Evolutionary conservation across 2,329 filamentous ascomycete species (phyloP).

Genomic region (Fusarium coicis): DNA sequence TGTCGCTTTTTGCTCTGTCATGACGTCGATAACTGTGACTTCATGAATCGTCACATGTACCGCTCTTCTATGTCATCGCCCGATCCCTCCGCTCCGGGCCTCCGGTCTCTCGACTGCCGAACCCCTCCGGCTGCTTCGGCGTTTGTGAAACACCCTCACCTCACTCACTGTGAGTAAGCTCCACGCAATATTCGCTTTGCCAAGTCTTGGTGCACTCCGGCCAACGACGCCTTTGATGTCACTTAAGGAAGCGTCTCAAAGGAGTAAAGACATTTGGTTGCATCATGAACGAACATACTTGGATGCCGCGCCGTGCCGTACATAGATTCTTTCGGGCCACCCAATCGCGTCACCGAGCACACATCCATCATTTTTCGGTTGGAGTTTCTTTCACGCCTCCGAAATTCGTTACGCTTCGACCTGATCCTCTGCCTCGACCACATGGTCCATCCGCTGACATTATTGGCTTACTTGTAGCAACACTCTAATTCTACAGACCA

Average conservation of each 20-base stretch:
- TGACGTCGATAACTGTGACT: conserved; percentile 21
- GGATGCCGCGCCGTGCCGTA: conserved; percentile 1
- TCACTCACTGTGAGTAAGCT: conserved; percentile 4
- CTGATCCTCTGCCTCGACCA: conserved; percentile 40
- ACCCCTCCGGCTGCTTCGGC: conserved; percentile 11
- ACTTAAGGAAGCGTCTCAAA: neutral
- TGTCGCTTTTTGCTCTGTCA: conserved; percentile 8
- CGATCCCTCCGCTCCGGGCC: conserved; percentile 28
- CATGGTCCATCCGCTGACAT: conserved; percentile 33
- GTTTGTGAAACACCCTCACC: neutral
- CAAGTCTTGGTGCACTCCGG: neutral
- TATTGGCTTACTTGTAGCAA: conserved; percentile 34
- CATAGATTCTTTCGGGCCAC: conserved; percentile 11
- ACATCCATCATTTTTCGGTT: conserved; percentile 15
- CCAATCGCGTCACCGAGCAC: conserved; percentile 19
- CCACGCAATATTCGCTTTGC: neutral
- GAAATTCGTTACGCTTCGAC: conserved; percentile 9
- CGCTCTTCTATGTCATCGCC: conserved; percentile 20
- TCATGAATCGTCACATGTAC: conserved; percentile 12
- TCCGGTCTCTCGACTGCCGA: conserved; percentile 29
- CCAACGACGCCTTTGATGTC: neutral
- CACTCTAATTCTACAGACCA: neutral
- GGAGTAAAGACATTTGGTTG: neutral
- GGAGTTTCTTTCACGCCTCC: neutral
- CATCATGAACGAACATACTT: conserved; percentile 8